Evolutionary conservation across 164 flowering plant genomes (phyloP), one percentile per base, ranked within the genome.

Genomic region (Hamamelis virginiana): DNA sequence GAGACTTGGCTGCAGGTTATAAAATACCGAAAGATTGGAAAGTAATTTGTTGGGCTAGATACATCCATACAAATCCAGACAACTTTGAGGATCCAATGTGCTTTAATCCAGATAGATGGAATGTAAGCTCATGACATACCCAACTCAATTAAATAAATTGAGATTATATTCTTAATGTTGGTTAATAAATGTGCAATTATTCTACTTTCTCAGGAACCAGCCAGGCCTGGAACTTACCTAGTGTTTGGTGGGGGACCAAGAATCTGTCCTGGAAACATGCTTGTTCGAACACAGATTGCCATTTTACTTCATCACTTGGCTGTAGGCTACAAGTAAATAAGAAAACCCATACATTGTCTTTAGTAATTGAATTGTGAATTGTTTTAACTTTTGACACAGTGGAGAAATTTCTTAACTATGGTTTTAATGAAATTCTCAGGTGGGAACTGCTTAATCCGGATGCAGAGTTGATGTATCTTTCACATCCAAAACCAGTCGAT

Each of bases 71-170:
- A 16, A 77, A 81, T 71, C 84, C 86, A 14, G 83, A 81, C 15
- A 76, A 80, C 72, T 85, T 80, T 60, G 77, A 83, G 0, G 83
- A 85, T 71, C 86, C 91, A 0, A 33, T 83, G 78, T 60, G 66
- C 64, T 87, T 87, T 41, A 80, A 82, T 15, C 87, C 89, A 22
- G 91, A 84, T 18, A 76, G 86, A 82, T 87, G 89, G 87, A 69
- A 77, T 75, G 87, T 85, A 75, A 81, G 84, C 55, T 21, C 23
- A 4, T 38, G n/a, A n/a, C n/a, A 1, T 21, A 9, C 8, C 25
- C 16, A 46, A 15, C 58, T n/a, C n/a, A n/a, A n/a, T n/a, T n/a
- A n/a, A n/a, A n/a, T n/a, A n/a, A n/a, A n/a, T n/a, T n/a, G n/a
- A n/a, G n/a, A n/a, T n/a, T n/a, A n/a, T n/a, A n/a, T n/a, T n/a